These are phyloP conservation scores for Hansfordia pulvinata DNA, from an alignment of 2,329 filamentous ascomycete species.

Conservation along the genomic window DNA sequence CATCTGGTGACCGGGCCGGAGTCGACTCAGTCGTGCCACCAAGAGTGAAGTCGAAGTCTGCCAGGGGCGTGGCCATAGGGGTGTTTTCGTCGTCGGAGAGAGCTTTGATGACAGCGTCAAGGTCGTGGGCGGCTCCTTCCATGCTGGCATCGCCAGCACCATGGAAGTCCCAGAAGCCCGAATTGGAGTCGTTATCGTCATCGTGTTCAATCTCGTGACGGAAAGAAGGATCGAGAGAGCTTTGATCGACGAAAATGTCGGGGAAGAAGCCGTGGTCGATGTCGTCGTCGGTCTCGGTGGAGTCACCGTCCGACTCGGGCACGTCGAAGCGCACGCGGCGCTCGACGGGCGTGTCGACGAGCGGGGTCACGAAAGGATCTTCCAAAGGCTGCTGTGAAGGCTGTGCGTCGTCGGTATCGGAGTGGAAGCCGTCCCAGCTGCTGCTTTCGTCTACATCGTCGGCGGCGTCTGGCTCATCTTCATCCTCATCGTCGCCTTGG, in stretches of 20 bases:
- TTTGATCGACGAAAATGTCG: conserved; percentile 67
- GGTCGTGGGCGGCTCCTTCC: conserved; percentile 22
- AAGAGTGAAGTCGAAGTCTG: conserved; percentile 16
- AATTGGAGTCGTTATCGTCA: conserved; percentile 38
- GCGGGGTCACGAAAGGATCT: conserved; percentile 7
- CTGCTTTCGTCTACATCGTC: conserved; percentile 25
- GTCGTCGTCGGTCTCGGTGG: conserved; percentile 49
- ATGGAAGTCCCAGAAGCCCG: conserved; percentile 49
- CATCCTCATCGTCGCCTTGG: conserved; percentile 25
- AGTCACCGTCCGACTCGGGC: conserved; percentile 53
- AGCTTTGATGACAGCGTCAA: conserved; percentile 23
- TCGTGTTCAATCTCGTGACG: conserved; percentile 59
- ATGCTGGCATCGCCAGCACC: conserved; percentile 20
- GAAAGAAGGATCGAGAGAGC: conserved; percentile 56
- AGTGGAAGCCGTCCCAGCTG: conserved; percentile 42
- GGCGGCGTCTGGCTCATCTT: conserved; percentile 22
- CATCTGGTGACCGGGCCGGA: conserved; percentile 16
- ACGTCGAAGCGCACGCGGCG: conserved; percentile 66
- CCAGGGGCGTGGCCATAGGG: conserved; percentile 25
- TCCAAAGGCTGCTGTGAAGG: conserved; percentile 25
- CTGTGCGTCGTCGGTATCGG: conserved; percentile 25
- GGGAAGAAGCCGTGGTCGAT: conserved; percentile 52
- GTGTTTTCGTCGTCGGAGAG: conserved; percentile 25
- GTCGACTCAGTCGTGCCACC: conserved; percentile 20
- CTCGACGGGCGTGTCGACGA: conserved; percentile 20